These are phyloP conservation scores for Chondrostereum purpureum DNA, from an alignment of 1,284 basidiomycete genomes.

Conservation along the genomic window DNA sequence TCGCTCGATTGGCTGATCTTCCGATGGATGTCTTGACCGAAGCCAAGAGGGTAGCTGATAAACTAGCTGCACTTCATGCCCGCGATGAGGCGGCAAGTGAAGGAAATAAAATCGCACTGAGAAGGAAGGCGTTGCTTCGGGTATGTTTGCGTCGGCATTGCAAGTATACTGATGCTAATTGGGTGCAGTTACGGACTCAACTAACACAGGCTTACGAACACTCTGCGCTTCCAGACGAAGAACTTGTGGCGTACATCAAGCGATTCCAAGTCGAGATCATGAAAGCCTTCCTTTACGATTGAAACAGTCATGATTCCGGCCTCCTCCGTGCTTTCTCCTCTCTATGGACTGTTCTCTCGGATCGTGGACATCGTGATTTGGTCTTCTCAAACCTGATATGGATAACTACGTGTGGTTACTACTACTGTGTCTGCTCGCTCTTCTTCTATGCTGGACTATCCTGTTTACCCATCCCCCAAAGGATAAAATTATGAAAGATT, in stretches of 20 bases:
- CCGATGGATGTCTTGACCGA: constrained; percentile 62
- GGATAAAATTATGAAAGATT: no score
- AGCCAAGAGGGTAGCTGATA: constrained; percentile 54
- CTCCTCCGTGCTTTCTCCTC: no score
- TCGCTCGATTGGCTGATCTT: constrained; percentile 78
- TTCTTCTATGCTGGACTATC: no score
- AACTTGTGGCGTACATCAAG: constrained; percentile 55
- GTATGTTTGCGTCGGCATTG: constrained; percentile 29
- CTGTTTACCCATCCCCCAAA: no score
- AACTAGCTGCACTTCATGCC: constrained; percentile 54
- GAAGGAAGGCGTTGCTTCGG: constrained; percentile 64
- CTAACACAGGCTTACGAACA: constrained; percentile 63
- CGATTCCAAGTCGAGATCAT: constrained; percentile 66
- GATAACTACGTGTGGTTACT: no score
- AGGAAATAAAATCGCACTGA: constrained; percentile 48
- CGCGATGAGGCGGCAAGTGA: constrained; percentile 53
- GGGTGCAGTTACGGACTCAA: constrained; percentile 56
- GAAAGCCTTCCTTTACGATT: constrained; percentile 35
- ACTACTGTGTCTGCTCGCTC: no score
- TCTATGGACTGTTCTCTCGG: no score
- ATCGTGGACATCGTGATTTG: no score
- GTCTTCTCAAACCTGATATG: no score
- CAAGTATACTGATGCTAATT: constrained; percentile 1
- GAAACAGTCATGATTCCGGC: no score
- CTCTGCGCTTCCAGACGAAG: constrained; percentile 61